phyloP scores from a whole-genome alignment of 257 asterid genomes.

The Solanum clarkiae region DNA sequence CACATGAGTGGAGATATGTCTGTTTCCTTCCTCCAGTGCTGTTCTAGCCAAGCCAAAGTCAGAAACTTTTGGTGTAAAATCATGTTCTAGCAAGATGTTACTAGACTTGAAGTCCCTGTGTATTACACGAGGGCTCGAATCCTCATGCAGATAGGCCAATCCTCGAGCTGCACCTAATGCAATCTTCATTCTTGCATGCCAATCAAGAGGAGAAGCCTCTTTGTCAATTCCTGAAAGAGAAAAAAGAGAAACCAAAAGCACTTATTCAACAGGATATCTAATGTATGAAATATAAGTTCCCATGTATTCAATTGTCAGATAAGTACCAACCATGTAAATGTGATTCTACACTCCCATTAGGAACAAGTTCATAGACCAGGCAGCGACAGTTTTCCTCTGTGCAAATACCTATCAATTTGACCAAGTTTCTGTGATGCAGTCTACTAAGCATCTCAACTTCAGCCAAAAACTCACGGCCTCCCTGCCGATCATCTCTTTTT shows the following conservation, averaged over 20 bases:
- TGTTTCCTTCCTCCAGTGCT: conserved; percentile 65
- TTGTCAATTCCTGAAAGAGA: conserved; percentile 48
- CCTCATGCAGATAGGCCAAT: conserved; percentile 87
- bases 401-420: conserved; percentile 74
- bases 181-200: conserved; percentile 75
- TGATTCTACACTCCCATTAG: conserved; percentile 88
- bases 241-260: neutral
- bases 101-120: conserved; percentile 96
- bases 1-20: conserved; percentile 77
- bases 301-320: neutral
- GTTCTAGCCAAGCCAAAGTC: conserved; percentile 93
- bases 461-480: conserved; percentile 79
- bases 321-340: conserved; percentile 66
- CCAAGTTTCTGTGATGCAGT: conserved; percentile 78
- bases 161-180: conserved; percentile 92
- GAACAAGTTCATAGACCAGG: conserved; percentile 73
- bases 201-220: conserved; percentile 60
- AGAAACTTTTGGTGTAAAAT: conserved; percentile 81
- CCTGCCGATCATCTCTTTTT: conserved; percentile 76
- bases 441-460: conserved; percentile 95
- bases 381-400: conserved; percentile 60
- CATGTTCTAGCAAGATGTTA: conserved; percentile 75
- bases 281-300: neutral
- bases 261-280: neutral
- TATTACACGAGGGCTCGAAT: conserved; percentile 92